Percentiles rank a stretch among this genome's conserved stretches.
Evolutionary conservation across 2,329 filamentous ascomycete species (phyloP).

Genomic region (Phyllosticta paracitricarpa): DNA sequence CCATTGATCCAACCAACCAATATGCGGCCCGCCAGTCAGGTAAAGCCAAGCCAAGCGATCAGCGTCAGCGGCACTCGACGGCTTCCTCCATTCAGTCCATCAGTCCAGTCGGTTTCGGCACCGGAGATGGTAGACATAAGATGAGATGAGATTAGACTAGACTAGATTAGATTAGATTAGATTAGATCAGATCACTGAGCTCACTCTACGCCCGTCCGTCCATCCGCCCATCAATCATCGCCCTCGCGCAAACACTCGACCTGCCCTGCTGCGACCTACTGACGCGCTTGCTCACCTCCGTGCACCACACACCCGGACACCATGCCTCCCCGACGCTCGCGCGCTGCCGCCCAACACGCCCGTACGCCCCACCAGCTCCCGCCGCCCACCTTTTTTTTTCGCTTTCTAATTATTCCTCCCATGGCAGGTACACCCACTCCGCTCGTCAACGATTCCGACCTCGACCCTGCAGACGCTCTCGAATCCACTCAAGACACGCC

Average conservation of each 20-base stretch:
- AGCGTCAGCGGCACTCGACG: neutral
- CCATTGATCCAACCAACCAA: no score
- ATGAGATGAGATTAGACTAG: neutral
- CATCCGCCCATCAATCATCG: neutral
- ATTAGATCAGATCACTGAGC: no score
- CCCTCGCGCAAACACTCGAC: neutral
- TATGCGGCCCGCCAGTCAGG: no score
- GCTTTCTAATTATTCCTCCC: neutral
- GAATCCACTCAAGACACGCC: conserved; percentile 24
- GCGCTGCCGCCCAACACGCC: conserved; percentile 3
- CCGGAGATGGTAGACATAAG: neutral
- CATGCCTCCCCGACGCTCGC: conserved; percentile 10
- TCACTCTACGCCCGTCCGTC: neutral
- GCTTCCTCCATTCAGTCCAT: no score
- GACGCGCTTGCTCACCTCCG: neutral
- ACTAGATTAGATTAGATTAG: no score
- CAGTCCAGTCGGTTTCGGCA: no score
- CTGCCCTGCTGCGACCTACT: neutral
- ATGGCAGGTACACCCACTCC: conserved; percentile 24
- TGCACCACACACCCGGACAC: neutral
- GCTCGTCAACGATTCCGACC: conserved; percentile 10
- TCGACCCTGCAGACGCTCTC: conserved; percentile 11
- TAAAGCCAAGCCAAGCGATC: neutral
- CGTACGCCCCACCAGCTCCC: neutral
- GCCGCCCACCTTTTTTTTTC: neutral